Conservation (phyloP, 2,329 filamentous ascomycete species). For the Xylaria hypoxylon region DNA sequence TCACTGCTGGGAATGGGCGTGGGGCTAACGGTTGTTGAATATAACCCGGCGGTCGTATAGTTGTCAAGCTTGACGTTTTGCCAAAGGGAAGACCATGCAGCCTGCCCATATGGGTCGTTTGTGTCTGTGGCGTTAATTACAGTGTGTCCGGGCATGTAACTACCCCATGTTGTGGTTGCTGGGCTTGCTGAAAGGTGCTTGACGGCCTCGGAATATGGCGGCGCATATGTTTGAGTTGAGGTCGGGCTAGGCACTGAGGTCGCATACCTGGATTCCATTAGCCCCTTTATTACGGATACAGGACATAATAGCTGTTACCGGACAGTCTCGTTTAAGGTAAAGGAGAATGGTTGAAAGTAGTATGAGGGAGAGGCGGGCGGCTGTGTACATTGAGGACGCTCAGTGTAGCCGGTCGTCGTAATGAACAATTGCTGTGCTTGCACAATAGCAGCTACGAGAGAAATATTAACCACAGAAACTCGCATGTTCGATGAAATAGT, state of each 20-base stretch:
- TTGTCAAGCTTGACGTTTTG: slow-evolving; percentile 16
- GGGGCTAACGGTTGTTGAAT: slow-evolving; percentile 63
- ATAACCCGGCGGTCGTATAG: slow-evolving; percentile 26
- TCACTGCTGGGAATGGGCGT: slow-evolving; percentile 66
- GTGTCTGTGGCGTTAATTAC: slow-evolving; percentile 16
- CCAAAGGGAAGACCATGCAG: slow-evolving; percentile 32
- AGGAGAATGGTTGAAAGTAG: slow-evolving; percentile 2
- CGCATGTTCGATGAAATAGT: background rate
- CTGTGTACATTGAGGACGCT: background rate
- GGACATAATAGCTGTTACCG: background rate
- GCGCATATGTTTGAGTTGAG: slow-evolving; percentile 14
- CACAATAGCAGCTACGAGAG: background rate
- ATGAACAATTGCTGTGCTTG: slow-evolving; percentile 4
- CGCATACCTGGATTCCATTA: slow-evolving; percentile 9
- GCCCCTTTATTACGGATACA: background rate
- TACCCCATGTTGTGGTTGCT: slow-evolving; percentile 8
- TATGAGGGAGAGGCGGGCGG: background rate
- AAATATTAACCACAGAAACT: background rate
- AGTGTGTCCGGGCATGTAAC: background rate
- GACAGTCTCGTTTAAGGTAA: slow-evolving; percentile 3
- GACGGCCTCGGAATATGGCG: slow-evolving; percentile 13
- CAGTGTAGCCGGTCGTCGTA: slow-evolving; percentile 4
- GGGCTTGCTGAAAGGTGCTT: background rate
- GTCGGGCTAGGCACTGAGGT: slow-evolving; percentile 18
- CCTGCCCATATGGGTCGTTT: slow-evolving; percentile 25